A percentile compares a stretch with the other conserved stretches of the same genome.
phyloP scores from a whole-genome alignment of 305 asterid genomes.

The Fraxinus floribunda region DNA sequence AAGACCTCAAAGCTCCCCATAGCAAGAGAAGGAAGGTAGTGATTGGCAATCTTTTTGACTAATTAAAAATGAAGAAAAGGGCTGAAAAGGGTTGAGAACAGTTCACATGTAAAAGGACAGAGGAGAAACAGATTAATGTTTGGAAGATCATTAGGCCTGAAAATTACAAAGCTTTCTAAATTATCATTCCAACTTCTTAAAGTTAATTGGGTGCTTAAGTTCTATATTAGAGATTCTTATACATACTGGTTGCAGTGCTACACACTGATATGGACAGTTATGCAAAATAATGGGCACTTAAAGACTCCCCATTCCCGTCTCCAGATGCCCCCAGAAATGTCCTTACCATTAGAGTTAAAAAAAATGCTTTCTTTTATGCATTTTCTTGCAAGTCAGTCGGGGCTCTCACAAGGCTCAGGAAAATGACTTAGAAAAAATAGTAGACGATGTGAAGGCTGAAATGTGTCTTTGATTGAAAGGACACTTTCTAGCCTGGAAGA shows the following conservation, averaged over 20 bases:
- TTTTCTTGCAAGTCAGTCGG: background rate
- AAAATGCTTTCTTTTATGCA: background rate
- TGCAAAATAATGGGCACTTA: background rate
- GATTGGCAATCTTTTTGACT: background rate
- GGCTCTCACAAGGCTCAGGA: background rate
- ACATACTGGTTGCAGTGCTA: background rate
- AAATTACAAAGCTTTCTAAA: background rate
- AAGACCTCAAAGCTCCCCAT: background rate
- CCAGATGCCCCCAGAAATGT: background rate
- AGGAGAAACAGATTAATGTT: background rate
- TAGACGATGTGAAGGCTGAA: background rate
- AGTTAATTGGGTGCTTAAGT: background rate
- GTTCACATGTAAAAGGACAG: background rate
- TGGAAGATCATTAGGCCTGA: background rate
- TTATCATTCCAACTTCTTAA: background rate
- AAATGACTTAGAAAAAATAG: background rate
- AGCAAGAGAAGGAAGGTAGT: background rate
- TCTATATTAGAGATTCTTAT: background rate
- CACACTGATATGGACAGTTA: background rate
- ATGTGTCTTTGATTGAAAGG: background rate
- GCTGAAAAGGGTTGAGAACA: background rate
- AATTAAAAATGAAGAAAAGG: background rate
- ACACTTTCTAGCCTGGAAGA: background rate
- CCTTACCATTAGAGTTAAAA: background rate
- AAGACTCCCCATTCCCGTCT: background rate